phyloP scores from a whole-genome alignment of 306 rosid species.

The Oxytropis ochrocephala region DNA sequence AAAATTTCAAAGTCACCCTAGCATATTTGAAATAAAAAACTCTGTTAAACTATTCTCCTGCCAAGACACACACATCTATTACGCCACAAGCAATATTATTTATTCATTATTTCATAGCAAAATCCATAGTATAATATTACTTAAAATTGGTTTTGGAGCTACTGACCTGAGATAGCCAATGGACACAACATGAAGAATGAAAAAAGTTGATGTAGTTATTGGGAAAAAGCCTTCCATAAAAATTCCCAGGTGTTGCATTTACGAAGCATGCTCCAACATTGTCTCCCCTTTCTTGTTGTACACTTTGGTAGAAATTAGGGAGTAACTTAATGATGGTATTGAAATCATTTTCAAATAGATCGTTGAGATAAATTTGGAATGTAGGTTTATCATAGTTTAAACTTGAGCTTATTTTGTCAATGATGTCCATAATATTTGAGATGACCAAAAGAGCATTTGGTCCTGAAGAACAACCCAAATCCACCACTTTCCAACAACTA shows the following conservation, averaged over 20 bases:
- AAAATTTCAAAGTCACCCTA: no score
- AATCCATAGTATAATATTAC: neutral
- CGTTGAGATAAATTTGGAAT: neutral
- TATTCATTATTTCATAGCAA: no score
- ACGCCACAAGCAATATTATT: no score
- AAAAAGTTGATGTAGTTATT: conserved; percentile 24
- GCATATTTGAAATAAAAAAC: neutral
- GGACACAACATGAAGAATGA: conserved; percentile 36
- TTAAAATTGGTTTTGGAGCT: neutral
- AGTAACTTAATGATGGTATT: neutral
- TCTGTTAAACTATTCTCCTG: no score
- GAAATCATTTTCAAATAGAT: neutral
- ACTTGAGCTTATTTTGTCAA: neutral
- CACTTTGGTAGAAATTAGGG: conserved; percentile 11
- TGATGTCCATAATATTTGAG: neutral
- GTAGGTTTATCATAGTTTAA: neutral
- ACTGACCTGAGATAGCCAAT: conserved; percentile 37
- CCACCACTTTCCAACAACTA: neutral
- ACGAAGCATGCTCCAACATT: conserved; percentile 21
- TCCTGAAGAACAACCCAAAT: neutral
- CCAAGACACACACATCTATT: no score
- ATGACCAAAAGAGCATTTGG: neutral
- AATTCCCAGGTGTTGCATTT: conserved; percentile 27
- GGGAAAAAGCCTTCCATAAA: conserved; percentile 47
- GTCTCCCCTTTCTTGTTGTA: neutral